phyloP scores from a whole-genome alignment of 2,329 filamentous ascomycete species.

The Botryosphaeria agaves region DNA sequence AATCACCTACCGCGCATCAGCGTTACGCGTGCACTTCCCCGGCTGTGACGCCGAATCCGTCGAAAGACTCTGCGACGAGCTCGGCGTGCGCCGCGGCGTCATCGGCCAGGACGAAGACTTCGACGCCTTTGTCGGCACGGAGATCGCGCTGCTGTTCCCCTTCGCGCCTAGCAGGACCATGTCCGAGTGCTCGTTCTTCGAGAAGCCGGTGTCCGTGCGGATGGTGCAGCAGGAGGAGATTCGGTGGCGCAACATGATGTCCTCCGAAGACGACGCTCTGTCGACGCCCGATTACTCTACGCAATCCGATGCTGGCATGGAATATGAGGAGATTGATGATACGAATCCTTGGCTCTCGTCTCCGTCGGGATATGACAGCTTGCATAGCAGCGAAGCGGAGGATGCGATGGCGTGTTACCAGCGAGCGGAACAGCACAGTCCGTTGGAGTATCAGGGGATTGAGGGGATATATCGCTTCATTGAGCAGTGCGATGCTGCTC shows the following conservation, averaged over 20 bases:
- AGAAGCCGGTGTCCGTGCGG: constrained; percentile 18
- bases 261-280: constrained; percentile 17
- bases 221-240: constrained; percentile 18
- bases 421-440: constrained; percentile 10
- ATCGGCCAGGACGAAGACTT: constrained; percentile 69
- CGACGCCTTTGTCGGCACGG: constrained; percentile 44
- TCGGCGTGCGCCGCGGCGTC: constrained; percentile 65
- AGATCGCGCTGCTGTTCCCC: constrained; percentile 68
- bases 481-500: constrained; percentile 40
- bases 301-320: constrained; percentile 9
- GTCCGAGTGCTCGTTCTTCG: constrained; percentile 29
- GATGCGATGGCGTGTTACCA: constrained; percentile 5
- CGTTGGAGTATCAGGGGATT: constrained; percentile 42
- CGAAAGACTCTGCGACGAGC: constrained; percentile 68
- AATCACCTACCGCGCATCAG: constrained; percentile 50
- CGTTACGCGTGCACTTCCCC: constrained; percentile 71
- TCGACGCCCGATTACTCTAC: constrained; percentile 17
- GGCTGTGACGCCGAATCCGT: constrained; percentile 75
- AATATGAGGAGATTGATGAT: constrained; percentile 15
- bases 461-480: constrained; percentile 51
- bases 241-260: constrained; percentile 41
- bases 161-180: constrained; percentile 51
- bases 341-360: constrained; percentile 37
- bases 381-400: constrained; percentile 31
- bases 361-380: constrained; percentile 38